These are phyloP conservation scores for Ambrosiella cleistominuta DNA, from an alignment of 2,329 filamentous ascomycete species.

Conservation along the genomic window DNA sequence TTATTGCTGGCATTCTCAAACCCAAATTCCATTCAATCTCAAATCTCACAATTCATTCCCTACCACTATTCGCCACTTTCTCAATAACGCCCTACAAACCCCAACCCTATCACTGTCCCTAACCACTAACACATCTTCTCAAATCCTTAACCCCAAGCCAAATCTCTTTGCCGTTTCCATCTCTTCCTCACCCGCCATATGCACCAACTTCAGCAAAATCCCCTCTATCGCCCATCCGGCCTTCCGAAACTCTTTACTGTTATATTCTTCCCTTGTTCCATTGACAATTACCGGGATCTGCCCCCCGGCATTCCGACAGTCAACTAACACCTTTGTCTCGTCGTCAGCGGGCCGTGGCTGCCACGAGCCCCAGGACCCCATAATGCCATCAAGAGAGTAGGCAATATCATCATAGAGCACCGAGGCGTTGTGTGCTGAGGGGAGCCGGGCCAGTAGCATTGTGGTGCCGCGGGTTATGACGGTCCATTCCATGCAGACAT, in stretches of 20 bases:
- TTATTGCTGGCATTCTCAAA: neutral
- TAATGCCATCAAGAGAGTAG: conserved; percentile 11
- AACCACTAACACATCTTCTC: neutral
- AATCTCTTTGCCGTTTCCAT: neutral
- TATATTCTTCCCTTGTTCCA: conserved; percentile 7
- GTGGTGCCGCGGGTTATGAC: conserved; percentile 12
- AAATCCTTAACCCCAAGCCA: neutral
- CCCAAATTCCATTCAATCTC: neutral
- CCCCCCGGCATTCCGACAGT: conserved; percentile 12
- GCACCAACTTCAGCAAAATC: conserved; percentile 10
- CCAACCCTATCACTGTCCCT: neutral
- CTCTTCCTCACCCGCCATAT: neutral
- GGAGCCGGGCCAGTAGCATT: conserved; percentile 10
- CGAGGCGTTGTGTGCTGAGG: conserved; percentile 6
- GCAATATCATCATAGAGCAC: conserved; percentile 12
- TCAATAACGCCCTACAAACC: neutral
- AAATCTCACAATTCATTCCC: too few relatives aligned
- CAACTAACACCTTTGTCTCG: conserved; percentile 3
- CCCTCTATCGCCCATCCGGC: conserved; percentile 6
- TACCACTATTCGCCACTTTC: neutral
- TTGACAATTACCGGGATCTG: conserved; percentile 11
- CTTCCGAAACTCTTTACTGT: conserved; percentile 5
- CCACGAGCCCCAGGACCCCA: conserved; percentile 10
- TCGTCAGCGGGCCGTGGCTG: conserved; percentile 4
- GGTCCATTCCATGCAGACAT: conserved; percentile 12